Evolutionary conservation across 352 stramenopile genomes (phyloP).

Genomic region (Pythium monospermum): DNA sequence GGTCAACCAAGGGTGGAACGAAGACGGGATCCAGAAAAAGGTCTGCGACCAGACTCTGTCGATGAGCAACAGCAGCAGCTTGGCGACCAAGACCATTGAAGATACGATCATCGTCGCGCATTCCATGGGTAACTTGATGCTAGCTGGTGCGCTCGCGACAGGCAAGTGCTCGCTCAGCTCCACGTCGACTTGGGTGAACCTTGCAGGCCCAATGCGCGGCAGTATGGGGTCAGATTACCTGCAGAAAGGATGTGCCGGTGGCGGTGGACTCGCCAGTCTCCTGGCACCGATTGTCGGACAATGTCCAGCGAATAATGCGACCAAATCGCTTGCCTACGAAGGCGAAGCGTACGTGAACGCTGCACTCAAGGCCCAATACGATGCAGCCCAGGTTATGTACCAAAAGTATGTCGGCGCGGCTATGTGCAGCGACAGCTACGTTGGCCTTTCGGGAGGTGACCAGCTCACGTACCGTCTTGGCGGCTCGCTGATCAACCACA

Average conservation of each 20-base stretch:
- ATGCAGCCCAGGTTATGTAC: constrained; percentile 27
- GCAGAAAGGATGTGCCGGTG: constrained; percentile 30
- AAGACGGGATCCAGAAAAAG: constrained; percentile 31
- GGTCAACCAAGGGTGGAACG: constrained; percentile 30
- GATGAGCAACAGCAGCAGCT: constrained; percentile 33
- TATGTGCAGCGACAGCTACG: constrained; percentile 38
- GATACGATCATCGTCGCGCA: constrained; percentile 60
- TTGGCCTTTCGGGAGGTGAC: constrained; percentile 34
- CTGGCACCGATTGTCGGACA: constrained; percentile 29
- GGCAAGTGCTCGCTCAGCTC: constrained; percentile 34
- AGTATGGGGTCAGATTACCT: constrained; percentile 48
- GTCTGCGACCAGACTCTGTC: constrained; percentile 33
- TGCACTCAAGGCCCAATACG: constrained; percentile 25
- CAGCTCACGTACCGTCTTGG: constrained; percentile 25
- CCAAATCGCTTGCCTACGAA: constrained; percentile 34
- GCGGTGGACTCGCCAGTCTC: constrained; percentile 20
- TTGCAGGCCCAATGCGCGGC: constrained; percentile 38
- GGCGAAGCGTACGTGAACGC: constrained; percentile 25
- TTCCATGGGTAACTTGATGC: constrained; percentile 59
- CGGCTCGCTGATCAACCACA: constrained; percentile 33
- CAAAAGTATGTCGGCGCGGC: constrained; percentile 29
- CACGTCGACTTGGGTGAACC: constrained; percentile 30
- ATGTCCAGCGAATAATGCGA: constrained; percentile 31
- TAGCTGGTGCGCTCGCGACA: constrained; percentile 38
- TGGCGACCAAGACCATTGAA: constrained; percentile 33